A percentile compares a stretch with the other conserved stretches of the same genome.
Conservation (phyloP, 495 filamentous ascomycete genomes). For the Choiromyces venosus region DNA sequence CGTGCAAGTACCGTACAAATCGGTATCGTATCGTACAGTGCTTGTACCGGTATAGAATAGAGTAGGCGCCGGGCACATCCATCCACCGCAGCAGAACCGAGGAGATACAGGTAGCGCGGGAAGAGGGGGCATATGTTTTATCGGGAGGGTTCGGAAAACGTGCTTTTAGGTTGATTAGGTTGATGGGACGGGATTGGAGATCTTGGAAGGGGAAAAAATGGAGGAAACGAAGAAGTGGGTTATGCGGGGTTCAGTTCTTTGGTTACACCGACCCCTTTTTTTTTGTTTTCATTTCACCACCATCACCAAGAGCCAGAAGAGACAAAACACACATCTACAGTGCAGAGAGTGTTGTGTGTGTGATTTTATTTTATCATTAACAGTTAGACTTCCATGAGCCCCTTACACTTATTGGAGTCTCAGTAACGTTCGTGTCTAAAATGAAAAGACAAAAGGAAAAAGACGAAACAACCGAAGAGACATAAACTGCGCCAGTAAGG, state of each 20-base stretch:
- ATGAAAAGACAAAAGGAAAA: constrained; percentile 11
- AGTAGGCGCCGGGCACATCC: not conserved
- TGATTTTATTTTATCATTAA: not conserved
- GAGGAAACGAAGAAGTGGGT: not conserved
- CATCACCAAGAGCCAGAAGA: not conserved
- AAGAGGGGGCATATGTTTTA: not conserved
- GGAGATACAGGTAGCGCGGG: not conserved
- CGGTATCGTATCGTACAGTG: not conserved
- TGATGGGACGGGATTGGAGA: not conserved
- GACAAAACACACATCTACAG: not conserved
- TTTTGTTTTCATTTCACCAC: not conserved
- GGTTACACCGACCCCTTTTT: not conserved
- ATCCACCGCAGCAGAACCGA: not conserved
- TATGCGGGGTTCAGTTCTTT: not conserved
- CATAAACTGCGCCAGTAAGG: constrained; percentile 12
- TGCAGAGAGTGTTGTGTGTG: no score
- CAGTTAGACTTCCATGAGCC: not conserved
- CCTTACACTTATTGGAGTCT: not conserved
- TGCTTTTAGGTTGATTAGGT: not conserved
- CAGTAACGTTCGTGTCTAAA: constrained; percentile 1
- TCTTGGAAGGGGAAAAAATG: not conserved
- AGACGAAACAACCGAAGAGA: constrained; percentile 16
- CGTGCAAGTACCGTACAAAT: not conserved
- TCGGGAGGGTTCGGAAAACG: constrained; percentile 2
- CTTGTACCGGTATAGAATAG: not conserved